Base-by-base conservation (phyloP, 1,284 basidiomycete genomes). In the Irpex sp. region DNA sequence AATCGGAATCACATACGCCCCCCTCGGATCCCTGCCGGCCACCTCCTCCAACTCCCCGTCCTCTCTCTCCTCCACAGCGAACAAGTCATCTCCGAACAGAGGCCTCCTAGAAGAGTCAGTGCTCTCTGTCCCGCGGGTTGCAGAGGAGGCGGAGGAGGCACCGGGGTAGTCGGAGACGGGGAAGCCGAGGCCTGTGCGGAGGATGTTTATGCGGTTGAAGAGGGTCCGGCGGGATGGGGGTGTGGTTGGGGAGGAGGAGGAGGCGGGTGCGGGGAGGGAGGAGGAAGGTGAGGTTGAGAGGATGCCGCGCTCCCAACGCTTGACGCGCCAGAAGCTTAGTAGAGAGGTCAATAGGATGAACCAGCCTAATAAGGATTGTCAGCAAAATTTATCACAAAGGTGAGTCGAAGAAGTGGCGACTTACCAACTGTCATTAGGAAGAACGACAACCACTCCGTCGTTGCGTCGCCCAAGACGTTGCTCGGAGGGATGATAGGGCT, bases 271-370 rank as follows among this genome's bases (percentile, higher is more conserved):
- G 17, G 69, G 71, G 57, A 76, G 77, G 62, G 73, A 65, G 36
- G 64, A 62, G 62, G 65, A 19, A 59, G 67, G 46, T 21, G 65
- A 55, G 46, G 67, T 54, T 31, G 82, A 79, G 33, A 93, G 79
- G 61, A 93, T 89, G 19, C 87, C 85, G 62, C 83, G 80, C 72
- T 93, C 91, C 91, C 90, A 93, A 51, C 93, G 86, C 75, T 95
- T 95, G 62, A 96, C 93, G 56, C 94, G 86, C 92, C 93, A 97
- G 80, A 92, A 97, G 35, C 92, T 90, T 55, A 97, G 88, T 8
- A 96, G 72, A 17, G 90, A 92, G 1, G 93, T 96, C 57, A 97
- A 80, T 31, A 98, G 83, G 62, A 96, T 81, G 77, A 97, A 97
- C 94, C 95, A 97, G 1, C 95, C 93, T 83, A 56, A 21, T 6